These are phyloP conservation scores for Calocera viscosa DNA, from an alignment of 768 basidiomycete genomes.

Conservation along the genomic window DNA sequence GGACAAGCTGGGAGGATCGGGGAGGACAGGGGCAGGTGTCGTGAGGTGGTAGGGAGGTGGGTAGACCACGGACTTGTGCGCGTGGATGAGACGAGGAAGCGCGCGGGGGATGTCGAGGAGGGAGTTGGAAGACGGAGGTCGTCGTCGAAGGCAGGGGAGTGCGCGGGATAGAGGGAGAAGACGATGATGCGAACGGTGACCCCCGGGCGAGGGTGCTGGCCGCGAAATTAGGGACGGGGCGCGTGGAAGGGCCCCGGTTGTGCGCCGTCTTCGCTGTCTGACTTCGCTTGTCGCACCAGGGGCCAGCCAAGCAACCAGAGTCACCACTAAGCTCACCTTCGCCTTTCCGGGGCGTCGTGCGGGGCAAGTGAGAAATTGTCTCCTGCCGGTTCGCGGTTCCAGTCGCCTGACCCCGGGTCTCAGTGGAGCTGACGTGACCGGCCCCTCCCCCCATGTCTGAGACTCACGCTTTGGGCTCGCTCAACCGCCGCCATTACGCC, in stretches of 20 bases:
- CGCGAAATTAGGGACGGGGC: too few relatives aligned
- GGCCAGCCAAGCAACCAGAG: too few relatives aligned
- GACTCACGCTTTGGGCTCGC: neutral
- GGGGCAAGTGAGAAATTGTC: too few relatives aligned
- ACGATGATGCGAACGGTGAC: neutral
- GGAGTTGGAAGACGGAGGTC: neutral
- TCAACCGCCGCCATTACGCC: neutral
- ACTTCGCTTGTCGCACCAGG: too few relatives aligned
- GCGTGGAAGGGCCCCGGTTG: too few relatives aligned
- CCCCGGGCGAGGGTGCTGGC: too few relatives aligned
- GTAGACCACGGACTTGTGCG: slow-evolving; percentile 8
- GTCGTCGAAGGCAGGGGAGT: slow-evolving; percentile 1
- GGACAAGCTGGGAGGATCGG: neutral
- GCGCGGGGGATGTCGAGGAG: neutral
- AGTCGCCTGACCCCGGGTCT: slow-evolving; percentile 2
- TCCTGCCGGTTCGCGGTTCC: neutral
- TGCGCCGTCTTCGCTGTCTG: too few relatives aligned
- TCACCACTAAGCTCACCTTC: too few relatives aligned
- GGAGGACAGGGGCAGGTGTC: neutral
- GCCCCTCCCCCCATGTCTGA: neutral
- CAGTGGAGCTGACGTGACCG: slow-evolving; percentile 7
- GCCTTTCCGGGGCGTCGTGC: too few relatives aligned
- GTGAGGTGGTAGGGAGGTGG: neutral
- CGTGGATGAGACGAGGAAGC: neutral
- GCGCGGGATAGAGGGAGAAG: neutral